Percentiles rank a stretch among this genome's conserved stretches.
These are phyloP conservation scores for Fusarium aywerte DNA, from an alignment of 2,329 filamentous ascomycete species.

Conservation along the genomic window DNA sequence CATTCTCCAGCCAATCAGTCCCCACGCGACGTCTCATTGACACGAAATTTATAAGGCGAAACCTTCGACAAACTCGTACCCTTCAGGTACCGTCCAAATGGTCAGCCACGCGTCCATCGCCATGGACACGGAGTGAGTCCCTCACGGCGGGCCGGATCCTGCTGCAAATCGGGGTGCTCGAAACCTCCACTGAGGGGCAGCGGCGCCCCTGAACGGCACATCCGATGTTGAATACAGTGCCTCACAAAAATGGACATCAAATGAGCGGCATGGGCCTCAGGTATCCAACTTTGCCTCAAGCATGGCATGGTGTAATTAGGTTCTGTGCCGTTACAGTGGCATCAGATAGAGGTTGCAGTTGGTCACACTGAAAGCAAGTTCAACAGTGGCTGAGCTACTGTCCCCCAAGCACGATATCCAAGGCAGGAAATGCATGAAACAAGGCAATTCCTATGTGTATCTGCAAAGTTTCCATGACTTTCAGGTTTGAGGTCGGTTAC, in stretches of 20 bases:
- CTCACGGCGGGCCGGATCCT: constrained; percentile 13
- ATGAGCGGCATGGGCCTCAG: constrained; percentile 1
- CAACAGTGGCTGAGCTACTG: constrained; percentile 1
- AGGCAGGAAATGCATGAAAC: constrained; percentile 17
- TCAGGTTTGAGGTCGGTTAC: constrained; percentile 14
- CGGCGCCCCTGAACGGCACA: constrained; percentile 45
- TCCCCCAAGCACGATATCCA: constrained; percentile 8
- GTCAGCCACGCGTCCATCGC: constrained; percentile 36
- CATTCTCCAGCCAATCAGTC: background rate
- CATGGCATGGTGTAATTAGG: constrained; percentile 1
- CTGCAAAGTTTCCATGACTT: constrained; percentile 1
- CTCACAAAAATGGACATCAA: constrained; percentile 1
- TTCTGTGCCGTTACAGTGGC: constrained; percentile 16
- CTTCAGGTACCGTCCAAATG: constrained; percentile 12
- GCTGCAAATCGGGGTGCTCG: constrained; percentile 32
- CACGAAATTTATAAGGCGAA: constrained; percentile 6
- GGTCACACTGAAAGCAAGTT: constrained; percentile 3
- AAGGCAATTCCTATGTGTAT: constrained; percentile 7
- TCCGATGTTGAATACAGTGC: constrained; percentile 40
- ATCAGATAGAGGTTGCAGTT: constrained; percentile 21
- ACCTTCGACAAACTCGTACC: constrained; percentile 21
- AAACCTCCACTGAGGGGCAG: constrained; percentile 28
- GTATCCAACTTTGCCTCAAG: background rate
- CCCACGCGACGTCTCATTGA: background rate
- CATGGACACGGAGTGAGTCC: constrained; percentile 38